Conservation (phyloP, 2,329 filamentous ascomycete genomes). For the Fusarium praegraminearum region DNA sequence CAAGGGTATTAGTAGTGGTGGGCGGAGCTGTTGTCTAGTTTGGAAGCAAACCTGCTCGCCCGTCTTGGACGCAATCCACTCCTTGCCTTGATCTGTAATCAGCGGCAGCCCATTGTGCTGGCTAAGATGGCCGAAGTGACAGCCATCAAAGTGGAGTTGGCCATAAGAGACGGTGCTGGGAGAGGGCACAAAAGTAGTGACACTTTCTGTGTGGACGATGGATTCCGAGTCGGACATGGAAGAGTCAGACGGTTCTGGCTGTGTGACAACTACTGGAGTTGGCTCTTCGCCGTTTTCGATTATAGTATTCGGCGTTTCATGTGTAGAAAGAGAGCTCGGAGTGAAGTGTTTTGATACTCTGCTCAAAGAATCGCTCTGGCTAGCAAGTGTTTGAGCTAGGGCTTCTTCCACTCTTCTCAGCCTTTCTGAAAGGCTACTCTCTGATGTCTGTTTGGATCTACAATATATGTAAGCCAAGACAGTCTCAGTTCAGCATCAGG, state of each 20-base stretch:
- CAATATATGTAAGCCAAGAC: background rate
- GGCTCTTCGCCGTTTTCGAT: background rate
- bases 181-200: conserved; percentile 16
- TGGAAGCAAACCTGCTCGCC: conserved; percentile 26
- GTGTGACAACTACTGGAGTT: background rate
- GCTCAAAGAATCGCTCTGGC: background rate
- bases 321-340: conserved; percentile 5
- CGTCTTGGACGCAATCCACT: conserved; percentile 39
- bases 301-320: too few species aligned
- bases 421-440: conserved; percentile 39
- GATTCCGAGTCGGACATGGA: background rate
- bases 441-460: conserved; percentile 30
- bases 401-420: conserved; percentile 41
- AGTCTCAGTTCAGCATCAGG: too few species aligned
- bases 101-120: conserved; percentile 43
- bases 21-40: background rate
- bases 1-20: background rate
- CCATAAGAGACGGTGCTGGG: conserved; percentile 37
- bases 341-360: conserved; percentile 7
- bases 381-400: conserved; percentile 36
- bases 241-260: conserved; percentile 6
- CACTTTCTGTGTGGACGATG: background rate
- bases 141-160: conserved; percentile 43
- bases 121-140: conserved; percentile 43
- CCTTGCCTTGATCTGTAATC: conserved; percentile 38